Evolutionary conservation across 1,139 yeast species (phyloP).

Genomic region (Chernovozyma aurita): DNA sequence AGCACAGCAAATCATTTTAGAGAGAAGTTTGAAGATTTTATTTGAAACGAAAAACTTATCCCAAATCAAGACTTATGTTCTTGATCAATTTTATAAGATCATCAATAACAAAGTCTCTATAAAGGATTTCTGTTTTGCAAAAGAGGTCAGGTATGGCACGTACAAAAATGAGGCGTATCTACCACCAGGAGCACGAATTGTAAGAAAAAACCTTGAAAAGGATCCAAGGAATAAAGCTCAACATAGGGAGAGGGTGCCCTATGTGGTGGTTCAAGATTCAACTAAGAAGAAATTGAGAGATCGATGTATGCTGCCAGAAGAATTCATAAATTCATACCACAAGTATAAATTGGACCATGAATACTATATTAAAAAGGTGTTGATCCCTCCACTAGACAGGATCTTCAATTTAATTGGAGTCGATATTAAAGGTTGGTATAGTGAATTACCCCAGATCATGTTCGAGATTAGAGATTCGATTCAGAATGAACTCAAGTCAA

Average conservation of each 20-base stretch:
- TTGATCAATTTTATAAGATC: conserved; percentile 63
- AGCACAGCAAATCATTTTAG: conserved; percentile 82
- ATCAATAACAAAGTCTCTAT: conserved; percentile 57
- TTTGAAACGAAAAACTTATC: conserved; percentile 76
- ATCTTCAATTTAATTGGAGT: conserved; percentile 81
- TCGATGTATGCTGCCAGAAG: conserved; percentile 76
- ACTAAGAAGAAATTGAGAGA: conserved; percentile 68
- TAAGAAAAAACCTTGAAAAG: conserved; percentile 52
- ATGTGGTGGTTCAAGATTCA: conserved; percentile 68
- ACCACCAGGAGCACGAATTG: conserved; percentile 90
- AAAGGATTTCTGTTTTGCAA: conserved; percentile 87
- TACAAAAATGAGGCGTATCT: conserved; percentile 67
- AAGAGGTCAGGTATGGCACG: conserved; percentile 80
- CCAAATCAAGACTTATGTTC: conserved; percentile 58
- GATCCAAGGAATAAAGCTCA: conserved; percentile 83
- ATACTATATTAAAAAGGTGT: conserved; percentile 76
- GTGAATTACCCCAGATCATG: conserved; percentile 54
- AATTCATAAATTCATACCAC: conserved; percentile 43
- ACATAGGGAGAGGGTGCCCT: conserved; percentile 83
- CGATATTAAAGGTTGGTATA: conserved; percentile 72
- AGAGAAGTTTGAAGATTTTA: conserved; percentile 58
- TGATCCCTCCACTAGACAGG: conserved; percentile 87
- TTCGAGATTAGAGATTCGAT: conserved; percentile 10
- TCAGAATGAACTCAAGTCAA: conserved; percentile 12
- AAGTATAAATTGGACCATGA: conserved; percentile 63